Percentiles rank a stretch among this genome's conserved stretches.
Evolutionary conservation across 768 basidiomycete genomes (phyloP).

Genomic region (Termitomyces sp.): DNA sequence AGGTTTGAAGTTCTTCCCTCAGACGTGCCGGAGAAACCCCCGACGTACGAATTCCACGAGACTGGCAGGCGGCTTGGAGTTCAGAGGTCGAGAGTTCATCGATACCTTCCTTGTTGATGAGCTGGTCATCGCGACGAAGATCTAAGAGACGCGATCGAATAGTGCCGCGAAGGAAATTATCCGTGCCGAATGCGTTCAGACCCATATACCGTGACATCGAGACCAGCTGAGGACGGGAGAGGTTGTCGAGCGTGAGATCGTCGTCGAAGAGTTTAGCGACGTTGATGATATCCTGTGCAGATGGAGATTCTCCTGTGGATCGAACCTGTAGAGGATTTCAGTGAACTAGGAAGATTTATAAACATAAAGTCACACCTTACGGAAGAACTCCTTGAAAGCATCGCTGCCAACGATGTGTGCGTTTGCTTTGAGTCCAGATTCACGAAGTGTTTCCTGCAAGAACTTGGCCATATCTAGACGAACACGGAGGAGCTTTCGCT

Average conservation of each 20-base stretch:
- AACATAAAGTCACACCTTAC: constrained; percentile 60
- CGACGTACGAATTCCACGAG: constrained; percentile 87
- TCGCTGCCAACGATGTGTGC: constrained; percentile 92
- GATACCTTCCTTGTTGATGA: constrained; percentile 87
- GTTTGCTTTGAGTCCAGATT: constrained; percentile 90
- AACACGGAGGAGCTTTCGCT: constrained; percentile 91
- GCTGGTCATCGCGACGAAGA: constrained; percentile 90
- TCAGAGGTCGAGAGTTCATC: constrained; percentile 90
- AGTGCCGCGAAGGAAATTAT: constrained; percentile 93
- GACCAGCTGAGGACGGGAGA: constrained; percentile 96
- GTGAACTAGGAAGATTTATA: neutral
- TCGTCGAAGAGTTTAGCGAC: constrained; percentile 98
- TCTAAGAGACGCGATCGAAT: constrained; percentile 82
- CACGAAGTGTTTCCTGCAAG: constrained; percentile 94
- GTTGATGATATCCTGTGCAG: constrained; percentile 83
- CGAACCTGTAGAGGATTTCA: constrained; percentile 55
- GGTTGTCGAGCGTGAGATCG: constrained; percentile 95
- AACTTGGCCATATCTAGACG: constrained; percentile 99
- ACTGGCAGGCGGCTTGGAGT: constrained; percentile 89
- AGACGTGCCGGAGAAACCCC: constrained; percentile 87
- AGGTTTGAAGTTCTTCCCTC: constrained; percentile 85
- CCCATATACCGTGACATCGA: constrained; percentile 99
- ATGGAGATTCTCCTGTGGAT: constrained; percentile 93
- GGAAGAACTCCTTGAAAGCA: constrained; percentile 99
- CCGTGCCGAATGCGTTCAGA: constrained; percentile 97